Percentiles rank a stretch among this genome's conserved stretches.
phyloP scores from a whole-genome alignment of 768 basidiomycete genomes.

The Termitomyces sp. region DNA sequence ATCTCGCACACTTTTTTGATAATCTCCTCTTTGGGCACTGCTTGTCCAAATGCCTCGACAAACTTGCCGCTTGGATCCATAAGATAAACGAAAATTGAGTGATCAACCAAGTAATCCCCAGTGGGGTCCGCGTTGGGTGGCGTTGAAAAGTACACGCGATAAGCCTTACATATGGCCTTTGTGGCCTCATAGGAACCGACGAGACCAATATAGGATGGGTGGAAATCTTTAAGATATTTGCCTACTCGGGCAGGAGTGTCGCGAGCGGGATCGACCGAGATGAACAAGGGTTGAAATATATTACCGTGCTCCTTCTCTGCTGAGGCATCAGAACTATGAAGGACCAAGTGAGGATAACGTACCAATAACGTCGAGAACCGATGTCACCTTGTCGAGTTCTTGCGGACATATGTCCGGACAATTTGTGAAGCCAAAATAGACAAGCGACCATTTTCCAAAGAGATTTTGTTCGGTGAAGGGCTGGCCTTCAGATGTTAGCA shows the following conservation, averaged over 20 bases:
- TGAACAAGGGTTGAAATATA: conserved; percentile 85
- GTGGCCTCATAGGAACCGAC: conserved; percentile 78
- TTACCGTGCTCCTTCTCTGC: conserved; percentile 66
- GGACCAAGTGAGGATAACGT: conserved; percentile 20
- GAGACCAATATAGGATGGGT: conserved; percentile 84
- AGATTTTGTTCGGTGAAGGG: conserved; percentile 82
- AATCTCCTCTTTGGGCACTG: conserved; percentile 63
- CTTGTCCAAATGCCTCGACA: conserved; percentile 95
- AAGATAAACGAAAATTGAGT: conserved; percentile 95
- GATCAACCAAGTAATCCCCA: conserved; percentile 97
- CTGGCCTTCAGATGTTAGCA: conserved; percentile 61
- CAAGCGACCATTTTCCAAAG: conserved; percentile 84
- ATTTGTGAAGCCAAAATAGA: conserved; percentile 99
- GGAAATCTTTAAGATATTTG: conserved; percentile 79
- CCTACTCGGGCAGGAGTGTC: conserved; percentile 63
- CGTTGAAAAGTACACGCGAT: conserved; percentile 98
- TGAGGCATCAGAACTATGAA: background rate
- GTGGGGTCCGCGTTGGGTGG: conserved; percentile 80
- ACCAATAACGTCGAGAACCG: conserved; percentile 71
- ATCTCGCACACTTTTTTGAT: conserved; percentile 52
- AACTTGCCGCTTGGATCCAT: conserved; percentile 96
- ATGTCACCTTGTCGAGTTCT: conserved; percentile 92
- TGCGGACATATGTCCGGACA: conserved; percentile 99
- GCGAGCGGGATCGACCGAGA: conserved; percentile 94
- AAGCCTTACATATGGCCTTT: conserved; percentile 89